Percentiles rank a stretch among this genome's conserved stretches.
phyloP scores from a whole-genome alignment of 169 alveolate genomes.

The Theileria parva region DNA sequence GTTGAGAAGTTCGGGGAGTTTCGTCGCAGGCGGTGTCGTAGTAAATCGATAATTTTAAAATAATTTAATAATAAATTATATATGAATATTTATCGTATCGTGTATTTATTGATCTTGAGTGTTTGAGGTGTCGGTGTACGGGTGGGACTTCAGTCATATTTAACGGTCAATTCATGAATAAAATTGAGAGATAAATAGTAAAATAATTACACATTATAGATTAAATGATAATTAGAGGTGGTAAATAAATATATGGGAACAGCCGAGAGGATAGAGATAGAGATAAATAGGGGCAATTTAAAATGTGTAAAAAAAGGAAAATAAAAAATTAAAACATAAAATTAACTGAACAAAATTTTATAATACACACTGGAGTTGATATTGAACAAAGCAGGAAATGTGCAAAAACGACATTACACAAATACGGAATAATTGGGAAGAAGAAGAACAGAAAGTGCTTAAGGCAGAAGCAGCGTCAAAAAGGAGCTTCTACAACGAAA shows the following conservation, averaged over 20 bases:
- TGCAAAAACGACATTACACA: not conserved
- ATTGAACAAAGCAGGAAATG: not conserved
- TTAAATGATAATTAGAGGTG: not conserved
- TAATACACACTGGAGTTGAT: not conserved
- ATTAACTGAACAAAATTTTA: not conserved
- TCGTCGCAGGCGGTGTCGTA: constrained; percentile 60
- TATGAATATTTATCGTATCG: not conserved
- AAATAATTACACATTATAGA: not conserved
- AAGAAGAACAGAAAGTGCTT: not conserved
- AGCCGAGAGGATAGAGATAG: not conserved
- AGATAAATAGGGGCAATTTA: not conserved
- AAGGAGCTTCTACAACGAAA: not conserved
- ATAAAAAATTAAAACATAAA: not conserved
- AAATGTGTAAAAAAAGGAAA: not conserved
- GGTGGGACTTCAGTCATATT: not conserved
- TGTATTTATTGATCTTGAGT: not conserved
- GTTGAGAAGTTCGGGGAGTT: constrained; percentile 31
- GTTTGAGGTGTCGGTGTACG: not conserved
- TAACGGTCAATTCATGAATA: no score
- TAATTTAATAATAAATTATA: not conserved
- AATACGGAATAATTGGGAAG: not conserved
- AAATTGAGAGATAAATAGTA: not conserved
- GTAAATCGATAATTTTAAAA: not conserved
- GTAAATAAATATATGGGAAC: not conserved
- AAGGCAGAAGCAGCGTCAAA: not conserved